Percentiles rank a stretch among this genome's conserved stretches.
phyloP scores from a whole-genome alignment of 768 basidiomycete genomes.

The Nidularia sp. region DNA sequence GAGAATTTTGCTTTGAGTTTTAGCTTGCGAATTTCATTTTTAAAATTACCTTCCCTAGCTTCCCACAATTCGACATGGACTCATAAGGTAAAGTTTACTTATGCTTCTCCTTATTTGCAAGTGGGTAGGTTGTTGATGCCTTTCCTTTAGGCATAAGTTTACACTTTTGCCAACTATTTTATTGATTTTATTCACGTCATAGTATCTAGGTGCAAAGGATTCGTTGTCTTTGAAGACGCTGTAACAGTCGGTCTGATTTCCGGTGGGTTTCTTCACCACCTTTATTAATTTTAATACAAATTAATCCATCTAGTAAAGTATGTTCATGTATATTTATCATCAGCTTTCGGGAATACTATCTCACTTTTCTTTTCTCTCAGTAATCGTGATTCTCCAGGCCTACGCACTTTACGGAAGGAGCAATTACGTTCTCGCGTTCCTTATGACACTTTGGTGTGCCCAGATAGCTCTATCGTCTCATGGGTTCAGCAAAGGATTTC shows the following conservation, averaged over 20 bases:
- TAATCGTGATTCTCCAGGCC: conserved; percentile 3
- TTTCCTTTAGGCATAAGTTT: background rate
- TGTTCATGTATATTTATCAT: background rate
- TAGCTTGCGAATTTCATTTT: background rate
- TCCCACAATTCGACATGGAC: background rate
- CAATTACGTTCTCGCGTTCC: background rate
- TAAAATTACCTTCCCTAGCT: background rate
- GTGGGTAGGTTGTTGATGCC: background rate
- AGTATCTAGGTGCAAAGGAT: background rate
- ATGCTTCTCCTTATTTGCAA: background rate
- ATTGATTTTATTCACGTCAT: background rate
- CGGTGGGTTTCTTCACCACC: background rate
- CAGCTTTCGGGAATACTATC: background rate
- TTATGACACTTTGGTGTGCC: background rate
- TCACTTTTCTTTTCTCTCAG: background rate
- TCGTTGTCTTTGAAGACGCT: conserved; percentile 1
- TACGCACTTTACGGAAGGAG: conserved; percentile 2
- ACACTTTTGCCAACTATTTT: background rate
- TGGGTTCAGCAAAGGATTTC: background rate
- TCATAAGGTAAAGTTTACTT: background rate
- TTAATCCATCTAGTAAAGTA: background rate
- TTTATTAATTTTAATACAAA: background rate
- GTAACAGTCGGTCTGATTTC: background rate
- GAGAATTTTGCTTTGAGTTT: background rate
- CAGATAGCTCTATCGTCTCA: background rate